Percentiles rank a stretch among this genome's conserved stretches.
phyloP scores from a whole-genome alignment of 176 grass and related monocot genomes.

The Carex myosuroides region DNA sequence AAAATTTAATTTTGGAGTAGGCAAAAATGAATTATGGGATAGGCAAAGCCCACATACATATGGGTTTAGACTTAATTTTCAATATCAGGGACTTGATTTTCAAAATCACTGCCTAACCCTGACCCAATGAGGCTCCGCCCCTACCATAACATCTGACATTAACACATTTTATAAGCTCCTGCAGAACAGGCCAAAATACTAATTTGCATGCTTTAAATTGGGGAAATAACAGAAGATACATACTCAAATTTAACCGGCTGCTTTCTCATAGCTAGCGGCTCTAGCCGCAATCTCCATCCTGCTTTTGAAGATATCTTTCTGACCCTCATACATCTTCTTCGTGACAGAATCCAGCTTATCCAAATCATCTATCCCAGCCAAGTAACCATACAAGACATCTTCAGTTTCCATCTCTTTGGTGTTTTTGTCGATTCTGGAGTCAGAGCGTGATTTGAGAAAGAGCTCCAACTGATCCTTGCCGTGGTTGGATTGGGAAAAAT shows the following conservation, averaged over 20 bases:
- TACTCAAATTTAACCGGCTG: background rate
- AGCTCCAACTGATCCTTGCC: constrained; percentile 48
- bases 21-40: no score
- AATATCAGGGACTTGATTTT: no score
- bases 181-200: background rate
- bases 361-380: constrained; percentile 53
- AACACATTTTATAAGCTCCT: background rate
- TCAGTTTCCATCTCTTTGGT: constrained; percentile 25
- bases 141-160: background rate
- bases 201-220: background rate
- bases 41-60: no score
- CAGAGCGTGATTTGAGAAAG: background rate
- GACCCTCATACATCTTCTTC: background rate
- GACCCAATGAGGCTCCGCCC: no score
- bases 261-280: background rate
- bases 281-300: background rate
- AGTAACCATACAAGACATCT: constrained; percentile 39
- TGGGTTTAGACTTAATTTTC: no score
- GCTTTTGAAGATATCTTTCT: background rate
- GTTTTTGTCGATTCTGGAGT: background rate
- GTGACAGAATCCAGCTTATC: constrained; percentile 29
- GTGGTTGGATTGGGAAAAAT: constrained; percentile 34
- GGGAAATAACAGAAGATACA: background rate
- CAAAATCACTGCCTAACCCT: no score
- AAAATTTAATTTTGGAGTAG: no score